Percentiles rank a stretch among this genome's conserved stretches.
phyloP scores from a whole-genome alignment of 257 asterid genomes.

The Gynochthodes officinalis region DNA sequence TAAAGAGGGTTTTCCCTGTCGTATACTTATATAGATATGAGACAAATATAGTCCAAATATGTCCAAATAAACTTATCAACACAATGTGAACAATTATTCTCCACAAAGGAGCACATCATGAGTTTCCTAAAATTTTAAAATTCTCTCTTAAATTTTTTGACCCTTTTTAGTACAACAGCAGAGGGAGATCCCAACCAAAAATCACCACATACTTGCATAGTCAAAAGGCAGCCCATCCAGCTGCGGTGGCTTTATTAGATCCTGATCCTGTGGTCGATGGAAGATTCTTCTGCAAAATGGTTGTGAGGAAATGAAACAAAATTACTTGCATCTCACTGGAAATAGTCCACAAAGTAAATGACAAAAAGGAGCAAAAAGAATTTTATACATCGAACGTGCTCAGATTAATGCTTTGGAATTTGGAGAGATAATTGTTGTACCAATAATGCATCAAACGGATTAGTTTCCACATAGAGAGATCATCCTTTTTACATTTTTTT shows the following conservation, averaged over 20 bases:
- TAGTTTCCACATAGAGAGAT: neutral
- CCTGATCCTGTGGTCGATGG: conserved; percentile 65
- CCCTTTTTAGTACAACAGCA: conserved; percentile 43
- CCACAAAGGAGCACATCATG: conserved; percentile 19
- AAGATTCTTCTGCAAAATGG: conserved; percentile 67
- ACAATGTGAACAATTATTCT: conserved; percentile 14
- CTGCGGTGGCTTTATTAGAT: conserved; percentile 60
- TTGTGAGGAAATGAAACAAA: conserved; percentile 11
- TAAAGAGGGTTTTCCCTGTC: neutral
- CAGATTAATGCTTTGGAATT: neutral
- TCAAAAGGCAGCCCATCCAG: conserved; percentile 99
- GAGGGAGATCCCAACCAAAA: conserved; percentile 26
- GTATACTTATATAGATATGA: conserved; percentile 13
- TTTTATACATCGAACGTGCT: neutral
- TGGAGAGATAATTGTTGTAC: neutral
- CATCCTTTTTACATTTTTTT: neutral
- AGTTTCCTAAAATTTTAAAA: conserved; percentile 16
- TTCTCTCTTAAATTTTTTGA: conserved; percentile 29
- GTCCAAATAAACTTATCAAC: conserved; percentile 17
- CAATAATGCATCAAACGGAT: neutral
- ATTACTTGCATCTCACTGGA: neutral
- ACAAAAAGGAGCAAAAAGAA: neutral
- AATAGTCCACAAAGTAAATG: neutral
- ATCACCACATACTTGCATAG: conserved; percentile 6
- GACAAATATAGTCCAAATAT: conserved; percentile 7